Evolutionary conservation across 2,329 filamentous ascomycete genomes (phyloP).

Genomic region (Colletotrichum agaves): DNA sequence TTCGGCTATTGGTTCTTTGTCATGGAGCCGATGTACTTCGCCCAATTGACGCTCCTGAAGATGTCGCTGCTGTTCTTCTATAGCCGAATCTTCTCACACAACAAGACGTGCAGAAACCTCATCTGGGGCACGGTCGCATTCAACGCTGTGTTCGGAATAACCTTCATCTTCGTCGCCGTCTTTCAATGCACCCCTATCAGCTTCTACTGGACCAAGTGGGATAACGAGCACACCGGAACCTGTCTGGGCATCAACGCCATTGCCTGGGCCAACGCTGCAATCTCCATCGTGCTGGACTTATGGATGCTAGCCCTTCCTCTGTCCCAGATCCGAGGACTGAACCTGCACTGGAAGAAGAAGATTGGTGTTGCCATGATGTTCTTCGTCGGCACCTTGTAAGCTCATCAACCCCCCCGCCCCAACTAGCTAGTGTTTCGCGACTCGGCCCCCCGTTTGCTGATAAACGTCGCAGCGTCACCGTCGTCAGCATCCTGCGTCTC

Average conservation of each 20-base stretch:
- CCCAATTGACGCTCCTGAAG: conserved; percentile 58
- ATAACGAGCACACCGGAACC: conserved; percentile 55
- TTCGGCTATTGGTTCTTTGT: conserved; percentile 57
- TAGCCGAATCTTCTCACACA: conserved; percentile 61
- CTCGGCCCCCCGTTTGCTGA: conserved; percentile 9
- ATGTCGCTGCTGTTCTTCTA: conserved; percentile 66
- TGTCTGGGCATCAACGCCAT: conserved; percentile 63
- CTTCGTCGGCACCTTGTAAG: conserved; percentile 58
- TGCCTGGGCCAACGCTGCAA: conserved; percentile 61
- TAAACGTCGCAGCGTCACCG: conserved; percentile 44
- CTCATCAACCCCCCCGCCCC: not conserved
- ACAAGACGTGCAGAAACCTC: conserved; percentile 48
- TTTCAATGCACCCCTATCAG: conserved; percentile 64
- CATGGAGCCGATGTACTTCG: conserved; percentile 58
- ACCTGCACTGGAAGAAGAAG: conserved; percentile 60
- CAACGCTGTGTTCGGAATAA: conserved; percentile 51
- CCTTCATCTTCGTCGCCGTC: conserved; percentile 55
- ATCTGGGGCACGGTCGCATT: conserved; percentile 56
- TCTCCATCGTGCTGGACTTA: conserved; percentile 63
- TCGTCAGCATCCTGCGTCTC: conserved; percentile 52
- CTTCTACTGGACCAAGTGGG: conserved; percentile 65
- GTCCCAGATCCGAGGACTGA: conserved; percentile 53
- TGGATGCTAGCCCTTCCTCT: conserved; percentile 64
- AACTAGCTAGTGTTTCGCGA: too few relatives aligned
- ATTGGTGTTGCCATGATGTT: conserved; percentile 62